Conservation (phyloP, 2,329 filamentous ascomycete genomes). For the Cladobotryum protrusum region DNA sequence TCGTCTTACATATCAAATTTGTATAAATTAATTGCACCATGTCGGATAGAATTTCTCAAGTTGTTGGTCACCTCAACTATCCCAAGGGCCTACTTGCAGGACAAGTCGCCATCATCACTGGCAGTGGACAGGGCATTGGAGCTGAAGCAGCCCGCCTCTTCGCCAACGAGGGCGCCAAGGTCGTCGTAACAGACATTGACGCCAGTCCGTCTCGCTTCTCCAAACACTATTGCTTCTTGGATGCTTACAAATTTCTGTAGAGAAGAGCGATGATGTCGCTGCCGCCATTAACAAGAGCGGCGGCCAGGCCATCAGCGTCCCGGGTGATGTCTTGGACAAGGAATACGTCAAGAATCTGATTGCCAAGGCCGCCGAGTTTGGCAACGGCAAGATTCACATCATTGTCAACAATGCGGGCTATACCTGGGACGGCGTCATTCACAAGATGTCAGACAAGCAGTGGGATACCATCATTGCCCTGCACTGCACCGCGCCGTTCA, state of each 20-base stretch:
- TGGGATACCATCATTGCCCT: conserved; percentile 83
- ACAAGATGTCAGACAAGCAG: conserved; percentile 88
- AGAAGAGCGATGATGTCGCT: conserved; percentile 63
- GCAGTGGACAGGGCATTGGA: conserved; percentile 80
- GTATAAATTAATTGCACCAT: conserved; percentile 28
- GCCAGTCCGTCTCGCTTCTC: conserved; percentile 41
- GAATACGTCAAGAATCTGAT: conserved; percentile 68
- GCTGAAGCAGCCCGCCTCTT: conserved; percentile 78
- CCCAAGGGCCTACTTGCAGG: conserved; percentile 71
- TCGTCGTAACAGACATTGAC: conserved; percentile 80
- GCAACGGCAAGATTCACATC: conserved; percentile 80
- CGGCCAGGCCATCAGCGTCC: conserved; percentile 63
- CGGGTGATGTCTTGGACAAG: conserved; percentile 69
- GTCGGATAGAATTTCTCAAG: conserved; percentile 60
- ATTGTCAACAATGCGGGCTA: conserved; percentile 90
- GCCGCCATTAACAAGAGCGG: conserved; percentile 61
- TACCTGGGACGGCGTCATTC: conserved; percentile 88
- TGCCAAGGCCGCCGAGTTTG: conserved; percentile 69
- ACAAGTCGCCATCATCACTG: conserved; percentile 83
- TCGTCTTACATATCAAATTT: no score
- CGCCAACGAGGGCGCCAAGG: conserved; percentile 81
- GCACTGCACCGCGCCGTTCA: conserved; percentile 81
- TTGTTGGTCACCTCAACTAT: conserved; percentile 75
- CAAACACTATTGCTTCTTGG: background rate
- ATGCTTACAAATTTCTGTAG: conserved; percentile 30